A percentile compares a stretch with the other conserved stretches of the same genome.
Evolutionary conservation across 192 early-diverging fungal species (phyloP).

Genomic region (Funneliformis mosseae): DNA sequence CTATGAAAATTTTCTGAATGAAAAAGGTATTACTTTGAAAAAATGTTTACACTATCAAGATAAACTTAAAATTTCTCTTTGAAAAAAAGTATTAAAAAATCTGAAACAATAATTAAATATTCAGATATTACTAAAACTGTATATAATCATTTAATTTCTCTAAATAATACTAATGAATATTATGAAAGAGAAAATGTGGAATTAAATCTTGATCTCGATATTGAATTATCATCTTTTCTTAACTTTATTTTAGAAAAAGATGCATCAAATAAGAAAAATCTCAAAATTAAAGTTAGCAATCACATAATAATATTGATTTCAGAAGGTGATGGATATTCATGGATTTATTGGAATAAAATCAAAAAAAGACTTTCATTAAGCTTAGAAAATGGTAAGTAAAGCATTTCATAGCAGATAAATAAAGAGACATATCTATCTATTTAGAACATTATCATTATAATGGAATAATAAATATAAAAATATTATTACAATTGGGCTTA

Average conservation of each 20-base stretch:
- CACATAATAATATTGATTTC: background rate
- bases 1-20: no score
- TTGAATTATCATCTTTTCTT: background rate
- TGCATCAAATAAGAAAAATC: background rate
- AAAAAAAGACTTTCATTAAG: background rate
- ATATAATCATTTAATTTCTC: background rate
- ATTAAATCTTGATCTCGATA: background rate
- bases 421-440: background rate
- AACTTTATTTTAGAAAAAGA: background rate
- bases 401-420: background rate
- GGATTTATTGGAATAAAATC: background rate
- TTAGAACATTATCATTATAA: background rate
- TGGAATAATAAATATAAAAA: background rate
- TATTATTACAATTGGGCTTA: background rate
- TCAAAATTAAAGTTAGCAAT: background rate
- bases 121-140: background rate
- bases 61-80: no score
- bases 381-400: background rate
- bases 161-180: background rate
- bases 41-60: no score
- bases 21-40: no score
- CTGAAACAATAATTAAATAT: no score
- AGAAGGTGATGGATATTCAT: slow-evolving; percentile 37
- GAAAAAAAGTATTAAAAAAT: no score
- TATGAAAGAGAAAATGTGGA: background rate